Evolutionary conservation across 106 monocot genomes (phyloP).

Genomic region (Gastrodia elata): DNA sequence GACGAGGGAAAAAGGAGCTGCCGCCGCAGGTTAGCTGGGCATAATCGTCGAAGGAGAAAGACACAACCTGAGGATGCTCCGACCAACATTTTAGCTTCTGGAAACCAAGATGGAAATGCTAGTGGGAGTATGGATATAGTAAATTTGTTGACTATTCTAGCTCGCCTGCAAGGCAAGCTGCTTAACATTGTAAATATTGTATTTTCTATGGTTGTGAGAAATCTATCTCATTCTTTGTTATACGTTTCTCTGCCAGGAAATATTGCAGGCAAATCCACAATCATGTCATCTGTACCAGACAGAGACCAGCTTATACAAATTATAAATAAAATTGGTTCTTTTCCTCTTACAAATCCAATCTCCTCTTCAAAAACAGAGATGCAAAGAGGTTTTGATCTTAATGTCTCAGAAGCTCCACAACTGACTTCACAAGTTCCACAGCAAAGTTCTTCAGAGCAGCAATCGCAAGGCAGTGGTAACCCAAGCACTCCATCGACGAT

Average conservation of each 20-base stretch:
- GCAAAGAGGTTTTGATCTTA: constrained; percentile 61
- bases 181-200: not conserved
- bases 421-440: constrained; percentile 28
- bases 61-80: constrained; percentile 76
- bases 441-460: constrained; percentile 25
- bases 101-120: constrained; percentile 36
- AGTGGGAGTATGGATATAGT: constrained; percentile 55
- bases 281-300: constrained; percentile 36
- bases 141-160: constrained; percentile 49
- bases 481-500: constrained; percentile 41
- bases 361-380: constrained; percentile 25
- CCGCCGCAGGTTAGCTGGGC: constrained; percentile 85
- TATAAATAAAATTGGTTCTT: constrained; percentile 50
- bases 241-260: constrained; percentile 33
- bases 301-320: constrained; percentile 57
- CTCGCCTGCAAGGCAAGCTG: constrained; percentile 65
- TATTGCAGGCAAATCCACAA: constrained; percentile 30
- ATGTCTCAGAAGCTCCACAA: constrained; percentile 37
- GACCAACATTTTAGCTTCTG: constrained; percentile 33
- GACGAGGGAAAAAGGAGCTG: constrained; percentile 99
- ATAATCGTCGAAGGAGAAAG: constrained; percentile 88
- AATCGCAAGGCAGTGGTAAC: constrained; percentile 18
- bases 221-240: constrained; percentile 2
- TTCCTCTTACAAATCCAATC: constrained; percentile 22
- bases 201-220: not conserved